A percentile compares a stretch with the other conserved stretches of the same genome.
Conservation (phyloP, 768 basidiomycete species). For the Pleurotus sapidus region DNA sequence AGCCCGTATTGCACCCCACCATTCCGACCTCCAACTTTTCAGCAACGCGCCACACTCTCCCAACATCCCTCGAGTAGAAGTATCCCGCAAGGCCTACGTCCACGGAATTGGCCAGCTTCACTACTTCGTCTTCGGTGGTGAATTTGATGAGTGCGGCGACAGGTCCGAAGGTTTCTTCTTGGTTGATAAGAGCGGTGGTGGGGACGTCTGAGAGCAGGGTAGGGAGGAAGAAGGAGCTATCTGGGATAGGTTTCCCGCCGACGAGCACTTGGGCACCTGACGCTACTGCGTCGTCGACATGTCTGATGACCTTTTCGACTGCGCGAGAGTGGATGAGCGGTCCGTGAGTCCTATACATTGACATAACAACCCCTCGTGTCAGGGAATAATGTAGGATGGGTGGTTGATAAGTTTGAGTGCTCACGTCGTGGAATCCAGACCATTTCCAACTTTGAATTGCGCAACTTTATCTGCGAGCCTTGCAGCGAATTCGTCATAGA, state of each 20-base stretch:
- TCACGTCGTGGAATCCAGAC: conserved; percentile 74
- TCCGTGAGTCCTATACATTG: conserved; percentile 73
- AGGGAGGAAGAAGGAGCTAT: conserved; percentile 73
- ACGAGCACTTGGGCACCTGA: conserved; percentile 86
- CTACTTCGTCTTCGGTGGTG: conserved; percentile 91
- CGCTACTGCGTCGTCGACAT: conserved; percentile 84
- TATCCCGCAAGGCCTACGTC: conserved; percentile 91
- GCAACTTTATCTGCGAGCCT: conserved; percentile 82
- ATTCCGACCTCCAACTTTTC: conserved; percentile 93
- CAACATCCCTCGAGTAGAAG: conserved; percentile 85
- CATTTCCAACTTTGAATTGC: conserved; percentile 84
- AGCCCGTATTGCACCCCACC: conserved; percentile 81
- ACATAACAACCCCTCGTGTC: too few relatives aligned
- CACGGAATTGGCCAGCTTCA: conserved; percentile 79
- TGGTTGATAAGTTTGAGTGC: conserved; percentile 16
- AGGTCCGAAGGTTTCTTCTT: conserved; percentile 96
- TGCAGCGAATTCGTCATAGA: conserved; percentile 92
- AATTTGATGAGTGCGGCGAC: conserved; percentile 86
- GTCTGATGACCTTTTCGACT: conserved; percentile 78
- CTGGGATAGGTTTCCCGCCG: conserved; percentile 74
- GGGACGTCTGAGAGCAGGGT: conserved; percentile 90
- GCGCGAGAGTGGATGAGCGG: conserved; percentile 90
- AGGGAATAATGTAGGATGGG: background rate
- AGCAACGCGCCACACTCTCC: conserved; percentile 90
- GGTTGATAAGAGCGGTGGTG: conserved; percentile 54